A percentile compares a stretch with the other conserved stretches of the same genome.
phyloP scores from a whole-genome alignment of 768 basidiomycete species.

The Naematelia aurantialba region DNA sequence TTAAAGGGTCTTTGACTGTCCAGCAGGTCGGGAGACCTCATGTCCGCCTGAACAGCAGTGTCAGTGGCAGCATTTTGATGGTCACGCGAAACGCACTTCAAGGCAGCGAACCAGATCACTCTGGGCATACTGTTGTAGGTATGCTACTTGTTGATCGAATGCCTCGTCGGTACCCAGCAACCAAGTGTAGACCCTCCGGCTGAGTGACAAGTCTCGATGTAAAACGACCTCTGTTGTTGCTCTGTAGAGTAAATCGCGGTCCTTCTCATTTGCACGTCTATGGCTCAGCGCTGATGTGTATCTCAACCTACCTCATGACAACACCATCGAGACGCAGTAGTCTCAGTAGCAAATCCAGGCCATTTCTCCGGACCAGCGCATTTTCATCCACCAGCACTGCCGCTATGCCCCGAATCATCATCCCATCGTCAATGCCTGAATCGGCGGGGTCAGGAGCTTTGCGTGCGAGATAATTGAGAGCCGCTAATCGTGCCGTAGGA shows the following conservation, averaged over 20 bases:
- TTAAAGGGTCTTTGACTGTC: slow-evolving; percentile 86
- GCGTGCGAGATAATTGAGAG: slow-evolving; percentile 79
- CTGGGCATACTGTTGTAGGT: slow-evolving; percentile 68
- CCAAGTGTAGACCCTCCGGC: slow-evolving; percentile 90
- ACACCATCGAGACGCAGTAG: slow-evolving; percentile 23
- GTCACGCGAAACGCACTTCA: slow-evolving; percentile 51
- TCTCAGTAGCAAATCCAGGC: slow-evolving; percentile 68
- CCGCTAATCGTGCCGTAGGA: slow-evolving; percentile 75
- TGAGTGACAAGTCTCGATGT: slow-evolving; percentile 85
- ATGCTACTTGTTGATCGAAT: slow-evolving; percentile 67
- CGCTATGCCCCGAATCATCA: slow-evolving; percentile 90
- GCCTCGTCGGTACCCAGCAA: slow-evolving; percentile 77
- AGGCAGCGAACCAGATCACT: slow-evolving; percentile 62
- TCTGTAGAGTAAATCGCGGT: slow-evolving; percentile 77
- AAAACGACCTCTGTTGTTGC: slow-evolving; percentile 84
- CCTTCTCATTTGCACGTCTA: slow-evolving; percentile 59
- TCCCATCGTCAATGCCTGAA: slow-evolving; percentile 71
- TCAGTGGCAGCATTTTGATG: not conserved
- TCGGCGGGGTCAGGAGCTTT: slow-evolving; percentile 53
- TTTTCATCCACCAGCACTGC: slow-evolving; percentile 91
- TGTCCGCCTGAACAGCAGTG: slow-evolving; percentile 3
- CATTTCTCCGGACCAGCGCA: slow-evolving; percentile 78
- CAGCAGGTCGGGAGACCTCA: slow-evolving; percentile 47
- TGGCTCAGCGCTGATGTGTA: not conserved
- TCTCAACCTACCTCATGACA: slow-evolving; percentile 16